Conservation (phyloP, 208 protist genomes). For the Crithidia brevicula region DNA sequence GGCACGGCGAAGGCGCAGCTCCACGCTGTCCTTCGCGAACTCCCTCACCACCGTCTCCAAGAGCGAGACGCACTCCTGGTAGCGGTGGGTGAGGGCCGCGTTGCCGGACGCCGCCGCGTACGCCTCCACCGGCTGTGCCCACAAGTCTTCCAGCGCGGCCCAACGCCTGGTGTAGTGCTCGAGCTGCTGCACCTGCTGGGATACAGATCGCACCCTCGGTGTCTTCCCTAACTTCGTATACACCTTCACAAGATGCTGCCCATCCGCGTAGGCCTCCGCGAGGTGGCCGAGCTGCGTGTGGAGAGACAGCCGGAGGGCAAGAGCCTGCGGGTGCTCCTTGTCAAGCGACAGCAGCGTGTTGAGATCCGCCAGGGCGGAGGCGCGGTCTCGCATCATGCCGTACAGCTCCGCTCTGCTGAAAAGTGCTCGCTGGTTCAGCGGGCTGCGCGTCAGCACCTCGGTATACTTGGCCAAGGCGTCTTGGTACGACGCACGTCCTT, state of each 20-base stretch:
- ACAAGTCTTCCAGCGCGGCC: conserved; percentile 39
- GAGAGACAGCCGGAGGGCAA: conserved; percentile 64
- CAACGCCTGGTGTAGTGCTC: conserved; percentile 48
- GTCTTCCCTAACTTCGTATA: conserved; percentile 40
- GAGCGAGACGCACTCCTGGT: conserved; percentile 58
- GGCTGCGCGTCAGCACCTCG: conserved; percentile 60
- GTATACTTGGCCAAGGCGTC: conserved; percentile 90
- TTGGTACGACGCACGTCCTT: conserved; percentile 71
- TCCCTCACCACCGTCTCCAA: conserved; percentile 65
- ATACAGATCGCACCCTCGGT: conserved; percentile 17
- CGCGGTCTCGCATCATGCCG: conserved; percentile 59
- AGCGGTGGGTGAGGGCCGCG: conserved; percentile 17
- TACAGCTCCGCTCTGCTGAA: conserved; percentile 84
- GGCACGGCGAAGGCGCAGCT: conserved; percentile 82
- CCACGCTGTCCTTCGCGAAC: conserved; percentile 70
- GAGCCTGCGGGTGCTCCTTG: conserved; percentile 47
- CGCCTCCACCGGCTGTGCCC: conserved; percentile 27
- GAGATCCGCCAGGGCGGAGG: conserved; percentile 58
- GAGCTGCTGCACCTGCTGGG: conserved; percentile 43
- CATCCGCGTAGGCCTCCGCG: conserved; percentile 49
- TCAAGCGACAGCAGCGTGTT: conserved; percentile 51
- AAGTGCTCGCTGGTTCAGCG: conserved; percentile 60
- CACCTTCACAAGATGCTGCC: conserved; percentile 37
- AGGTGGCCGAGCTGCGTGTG: conserved; percentile 64
- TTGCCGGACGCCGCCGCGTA: conserved; percentile 13